phyloP scores from a whole-genome alignment of 805 yeast genomes.

The Suhomyces vadensis region DNA sequence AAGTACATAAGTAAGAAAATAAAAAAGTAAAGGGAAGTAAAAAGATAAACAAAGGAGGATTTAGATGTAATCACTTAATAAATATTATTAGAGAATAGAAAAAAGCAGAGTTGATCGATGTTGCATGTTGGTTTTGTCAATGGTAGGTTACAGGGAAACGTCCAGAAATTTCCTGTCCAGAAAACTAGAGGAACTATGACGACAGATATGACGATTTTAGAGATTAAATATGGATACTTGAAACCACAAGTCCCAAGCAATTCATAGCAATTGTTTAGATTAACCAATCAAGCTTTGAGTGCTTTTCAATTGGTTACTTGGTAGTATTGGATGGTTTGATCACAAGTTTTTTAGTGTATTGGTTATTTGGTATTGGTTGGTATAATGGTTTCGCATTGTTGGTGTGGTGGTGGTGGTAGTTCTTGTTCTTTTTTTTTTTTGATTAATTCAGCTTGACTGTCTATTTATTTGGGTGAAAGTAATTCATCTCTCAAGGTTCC shows the following conservation, averaged over 20 bases:
- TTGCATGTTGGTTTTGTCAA: neutral
- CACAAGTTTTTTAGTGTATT: too few relatives aligned
- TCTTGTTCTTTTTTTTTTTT: neutral
- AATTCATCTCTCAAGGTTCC: conserved; percentile 41
- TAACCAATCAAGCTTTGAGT: too few relatives aligned
- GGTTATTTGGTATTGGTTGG: too few relatives aligned
- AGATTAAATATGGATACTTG: neutral
- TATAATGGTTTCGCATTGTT: neutral
- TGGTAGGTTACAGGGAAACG: conserved; percentile 1
- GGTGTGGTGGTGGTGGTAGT: neutral
- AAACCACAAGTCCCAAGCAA: neutral
- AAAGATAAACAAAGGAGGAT: neutral
- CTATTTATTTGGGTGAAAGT: conserved; percentile 7
- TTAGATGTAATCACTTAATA: conserved; percentile 2
- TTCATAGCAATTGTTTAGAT: neutral
- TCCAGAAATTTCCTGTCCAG: conserved; percentile 1
- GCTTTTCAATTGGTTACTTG: too few relatives aligned
- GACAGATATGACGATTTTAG: neutral
- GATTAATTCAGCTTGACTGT: too few relatives aligned
- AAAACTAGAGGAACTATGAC: neutral
- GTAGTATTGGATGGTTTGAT: too few relatives aligned
- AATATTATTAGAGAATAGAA: conserved; percentile 1
- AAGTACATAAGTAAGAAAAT: conserved; percentile 5
- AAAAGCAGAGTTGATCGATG: neutral
- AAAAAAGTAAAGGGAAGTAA: conserved; percentile 1